Evolutionary conservation across 257 asterid species (phyloP).

Genomic region (Jacaranda mimosifolia): DNA sequence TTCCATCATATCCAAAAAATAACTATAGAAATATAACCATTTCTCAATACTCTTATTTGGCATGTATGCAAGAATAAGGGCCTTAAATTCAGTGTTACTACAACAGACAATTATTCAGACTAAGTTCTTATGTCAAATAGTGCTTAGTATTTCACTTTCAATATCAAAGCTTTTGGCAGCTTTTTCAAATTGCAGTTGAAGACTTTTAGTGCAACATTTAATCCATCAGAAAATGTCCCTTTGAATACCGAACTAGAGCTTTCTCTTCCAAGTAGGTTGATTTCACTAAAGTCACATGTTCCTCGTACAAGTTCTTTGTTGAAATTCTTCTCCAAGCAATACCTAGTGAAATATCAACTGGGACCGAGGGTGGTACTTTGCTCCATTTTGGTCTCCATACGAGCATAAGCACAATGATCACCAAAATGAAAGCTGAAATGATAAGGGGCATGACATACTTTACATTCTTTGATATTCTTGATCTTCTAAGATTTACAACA

Average conservation of each 20-base stretch:
- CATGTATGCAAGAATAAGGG: constrained; percentile 40
- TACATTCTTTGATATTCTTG: too few relatives aligned
- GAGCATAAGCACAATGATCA: background rate
- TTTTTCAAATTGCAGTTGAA: constrained; percentile 38
- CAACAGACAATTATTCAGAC: constrained; percentile 29
- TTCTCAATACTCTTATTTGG: constrained; percentile 30
- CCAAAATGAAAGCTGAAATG: too few relatives aligned
- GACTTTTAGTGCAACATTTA: constrained; percentile 43
- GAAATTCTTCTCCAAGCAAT: background rate
- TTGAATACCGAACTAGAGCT: constrained; percentile 13
- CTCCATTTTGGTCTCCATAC: constrained; percentile 15
- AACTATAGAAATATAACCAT: too few relatives aligned
- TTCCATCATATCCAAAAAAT: too few relatives aligned
- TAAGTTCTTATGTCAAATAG: background rate
- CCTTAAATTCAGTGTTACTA: constrained; percentile 35
- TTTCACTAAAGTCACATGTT: constrained; percentile 28
- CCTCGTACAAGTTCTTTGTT: constrained; percentile 35
- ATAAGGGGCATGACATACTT: too few relatives aligned
- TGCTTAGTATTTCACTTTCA: constrained; percentile 37
- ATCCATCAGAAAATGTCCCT: constrained; percentile 35
- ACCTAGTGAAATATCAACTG: background rate
- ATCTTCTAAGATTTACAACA: background rate
- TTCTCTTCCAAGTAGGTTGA: constrained; percentile 39
- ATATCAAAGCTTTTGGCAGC: constrained; percentile 40
- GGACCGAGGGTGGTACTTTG: background rate